Evolutionary conservation across 805 yeast species (phyloP).

Genomic region (Wickerhamiella bombiphila): DNA sequence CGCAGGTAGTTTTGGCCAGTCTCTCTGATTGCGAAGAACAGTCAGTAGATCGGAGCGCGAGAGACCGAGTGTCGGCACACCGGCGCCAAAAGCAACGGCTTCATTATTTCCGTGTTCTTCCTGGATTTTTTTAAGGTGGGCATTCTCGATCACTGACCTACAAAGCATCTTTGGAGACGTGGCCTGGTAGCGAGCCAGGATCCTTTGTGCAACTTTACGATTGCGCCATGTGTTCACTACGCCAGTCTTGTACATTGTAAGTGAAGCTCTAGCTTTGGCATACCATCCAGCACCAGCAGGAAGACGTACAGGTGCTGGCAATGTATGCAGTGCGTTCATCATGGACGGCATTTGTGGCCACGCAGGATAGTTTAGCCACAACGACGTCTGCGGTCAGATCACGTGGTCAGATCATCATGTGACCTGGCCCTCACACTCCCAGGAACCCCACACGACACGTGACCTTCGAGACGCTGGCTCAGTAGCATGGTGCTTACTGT

Average conservation of each 20-base stretch:
- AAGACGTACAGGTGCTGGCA: slow-evolving; percentile 20
- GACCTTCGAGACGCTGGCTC: too few species aligned
- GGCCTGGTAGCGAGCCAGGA: slow-evolving; percentile 13
- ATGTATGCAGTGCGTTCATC: slow-evolving; percentile 19
- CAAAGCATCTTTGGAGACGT: slow-evolving; percentile 13
- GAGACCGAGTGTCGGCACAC: slow-evolving; percentile 20
- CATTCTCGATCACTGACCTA: slow-evolving; percentile 11
- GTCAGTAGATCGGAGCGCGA: slow-evolving; percentile 36
- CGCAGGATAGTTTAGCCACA: too few species aligned
- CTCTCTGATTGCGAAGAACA: slow-evolving; percentile 35
- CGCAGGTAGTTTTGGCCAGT: slow-evolving; percentile 40
- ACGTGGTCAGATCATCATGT: too few species aligned
- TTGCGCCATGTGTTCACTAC: slow-evolving; percentile 36
- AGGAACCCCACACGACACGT: too few species aligned
- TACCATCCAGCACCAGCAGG: slow-evolving; percentile 8
- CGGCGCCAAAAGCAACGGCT: background rate
- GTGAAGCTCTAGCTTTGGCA: slow-evolving; percentile 18
- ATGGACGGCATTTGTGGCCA: too few species aligned
- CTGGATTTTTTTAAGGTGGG: slow-evolving; percentile 9
- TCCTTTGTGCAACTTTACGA: slow-evolving; percentile 10
- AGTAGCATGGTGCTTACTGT: too few species aligned
- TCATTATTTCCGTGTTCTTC: slow-evolving; percentile 1
- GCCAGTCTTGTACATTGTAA: slow-evolving; percentile 33
- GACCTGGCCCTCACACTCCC: too few species aligned
- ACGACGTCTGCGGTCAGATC: too few species aligned